Base-by-base conservation (phyloP, 345 rosid species). In the Garcia nutans region DNA sequence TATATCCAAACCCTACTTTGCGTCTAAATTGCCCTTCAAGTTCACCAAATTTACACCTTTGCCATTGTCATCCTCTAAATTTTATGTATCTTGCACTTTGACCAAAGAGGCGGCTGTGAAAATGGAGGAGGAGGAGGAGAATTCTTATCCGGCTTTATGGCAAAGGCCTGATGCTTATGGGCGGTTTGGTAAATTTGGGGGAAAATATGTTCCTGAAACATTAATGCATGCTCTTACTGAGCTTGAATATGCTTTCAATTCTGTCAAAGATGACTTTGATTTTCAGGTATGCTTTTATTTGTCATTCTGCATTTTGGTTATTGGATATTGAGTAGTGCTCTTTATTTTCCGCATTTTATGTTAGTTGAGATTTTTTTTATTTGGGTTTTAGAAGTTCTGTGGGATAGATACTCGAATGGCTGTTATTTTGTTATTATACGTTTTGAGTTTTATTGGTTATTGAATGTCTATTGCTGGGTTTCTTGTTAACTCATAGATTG, bases 171-270 rank as follows among this genome's bases (percentile, higher is more conserved):
- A 95, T 78, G 75, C 94, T 0, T 88, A 91, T 55, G 99, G 99
- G 0, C 90, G 99, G 54, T 95, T 90, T 68, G 99, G 98, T 10
- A 86, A 85, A 82, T 93, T 89, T 75, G 98, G 99, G 12, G 99
- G 99, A 28, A 93, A 93, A 77, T 95, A 86, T 65, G 99, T 95
- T 26, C 99, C 97, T 0, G 99, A 95, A 74, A 95, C 99, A 42
- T 87, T 95, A 8, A 95, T 95, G 96, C 75, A 79, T 78, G 99
- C 96, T 28, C 96, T 95, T 54, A 63, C 93, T 52, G 89, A 95
- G 81, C 94, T 95, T 73, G 98, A 95, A 76, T 50, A 89, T 13
- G 97, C 98, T 5, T 93, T 91, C 76, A 70, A 82, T 78, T 74
- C 90, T 8, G 86, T 95, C 52, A 86, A 88, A 19, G 77, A 74